Evolutionary conservation across 2,329 filamentous ascomycete species (phyloP).

Genomic region (Emericellopsis cladophorae): DNA sequence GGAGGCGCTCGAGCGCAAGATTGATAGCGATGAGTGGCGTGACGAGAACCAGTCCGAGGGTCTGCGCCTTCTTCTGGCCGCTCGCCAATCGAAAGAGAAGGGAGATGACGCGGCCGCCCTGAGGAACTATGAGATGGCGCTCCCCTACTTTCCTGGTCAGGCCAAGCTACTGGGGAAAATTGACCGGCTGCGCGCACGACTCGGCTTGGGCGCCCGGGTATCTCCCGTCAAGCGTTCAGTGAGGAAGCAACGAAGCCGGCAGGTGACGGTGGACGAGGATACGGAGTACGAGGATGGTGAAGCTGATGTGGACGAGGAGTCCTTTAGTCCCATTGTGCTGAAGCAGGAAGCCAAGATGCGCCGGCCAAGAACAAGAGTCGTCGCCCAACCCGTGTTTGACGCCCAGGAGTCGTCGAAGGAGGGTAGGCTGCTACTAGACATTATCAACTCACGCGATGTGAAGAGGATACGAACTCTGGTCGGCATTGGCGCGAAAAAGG

Average conservation of each 20-base stretch:
- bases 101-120: conserved; percentile 70
- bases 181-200: conserved; percentile 41
- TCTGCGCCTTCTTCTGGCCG: conserved; percentile 76
- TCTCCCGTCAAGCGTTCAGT: conserved; percentile 3
- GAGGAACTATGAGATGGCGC: conserved; percentile 73
- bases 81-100: conserved; percentile 75
- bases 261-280: conserved; percentile 19
- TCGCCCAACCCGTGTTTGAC: conserved; percentile 6
- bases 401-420: conserved; percentile 23
- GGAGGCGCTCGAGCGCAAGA: conserved; percentile 74
- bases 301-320: conserved; percentile 26
- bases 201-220: conserved; percentile 17
- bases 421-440: conserved; percentile 40
- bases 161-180: conserved; percentile 64
- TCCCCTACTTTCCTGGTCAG: conserved; percentile 78
- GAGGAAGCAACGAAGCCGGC: conserved; percentile 10
- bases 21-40: conserved; percentile 47
- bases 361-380: conserved; percentile 16
- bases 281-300: conserved; percentile 26
- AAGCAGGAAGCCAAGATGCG: conserved; percentile 13
- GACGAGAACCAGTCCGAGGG: conserved; percentile 73
- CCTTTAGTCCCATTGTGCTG: conserved; percentile 9
- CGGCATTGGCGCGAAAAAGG: conserved; percentile 63
- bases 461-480: conserved; percentile 52
- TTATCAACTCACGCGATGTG: conserved; percentile 63